phyloP scores from a whole-genome alignment of 805 yeast species.

The Ogataea paradorogensis region DNA sequence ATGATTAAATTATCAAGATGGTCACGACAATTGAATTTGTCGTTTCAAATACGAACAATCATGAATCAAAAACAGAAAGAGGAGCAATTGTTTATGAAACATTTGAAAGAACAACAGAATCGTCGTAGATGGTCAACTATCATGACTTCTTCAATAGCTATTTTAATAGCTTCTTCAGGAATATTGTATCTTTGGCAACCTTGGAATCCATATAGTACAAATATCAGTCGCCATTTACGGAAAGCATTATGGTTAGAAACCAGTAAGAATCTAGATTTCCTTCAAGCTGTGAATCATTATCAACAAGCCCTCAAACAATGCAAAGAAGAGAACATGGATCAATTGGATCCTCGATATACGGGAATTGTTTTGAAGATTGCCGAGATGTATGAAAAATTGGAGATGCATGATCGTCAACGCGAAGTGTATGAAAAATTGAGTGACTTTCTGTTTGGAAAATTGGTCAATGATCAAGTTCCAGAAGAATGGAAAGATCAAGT shows the following conservation, averaged over 20 bases:
- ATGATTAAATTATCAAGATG: slow-evolving; percentile 1
- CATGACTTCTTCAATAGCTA: slow-evolving; percentile 16
- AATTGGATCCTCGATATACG: slow-evolving; percentile 75
- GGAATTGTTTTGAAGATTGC: slow-evolving; percentile 86
- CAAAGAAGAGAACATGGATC: slow-evolving; percentile 51
- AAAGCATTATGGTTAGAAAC: slow-evolving; percentile 84
- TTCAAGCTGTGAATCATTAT: slow-evolving; percentile 67
- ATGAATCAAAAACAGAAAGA: slow-evolving; percentile 12
- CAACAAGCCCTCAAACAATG: slow-evolving; percentile 70
- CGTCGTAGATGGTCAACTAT: slow-evolving; percentile 15
- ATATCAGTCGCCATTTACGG: slow-evolving; percentile 67
- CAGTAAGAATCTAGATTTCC: slow-evolving; percentile 60
- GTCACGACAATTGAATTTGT: neutral
- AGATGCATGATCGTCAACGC: slow-evolving; percentile 60
- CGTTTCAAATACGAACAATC: neutral
- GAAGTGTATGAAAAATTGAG: slow-evolving; percentile 41
- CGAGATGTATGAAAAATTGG: slow-evolving; percentile 77
- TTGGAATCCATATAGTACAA: slow-evolving; percentile 32
- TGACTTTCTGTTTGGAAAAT: slow-evolving; percentile 28
- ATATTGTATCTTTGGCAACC: slow-evolving; percentile 33
- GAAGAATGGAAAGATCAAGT: slow-evolving; percentile 25
- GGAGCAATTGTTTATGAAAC: slow-evolving; percentile 7
- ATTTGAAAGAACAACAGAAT: slow-evolving; percentile 11
- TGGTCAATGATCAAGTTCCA: slow-evolving; percentile 25
- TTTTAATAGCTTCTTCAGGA: slow-evolving; percentile 19